Evolutionary conservation across 2,329 filamentous ascomycete species (phyloP).

Genomic region (Thelonectria discophora): DNA sequence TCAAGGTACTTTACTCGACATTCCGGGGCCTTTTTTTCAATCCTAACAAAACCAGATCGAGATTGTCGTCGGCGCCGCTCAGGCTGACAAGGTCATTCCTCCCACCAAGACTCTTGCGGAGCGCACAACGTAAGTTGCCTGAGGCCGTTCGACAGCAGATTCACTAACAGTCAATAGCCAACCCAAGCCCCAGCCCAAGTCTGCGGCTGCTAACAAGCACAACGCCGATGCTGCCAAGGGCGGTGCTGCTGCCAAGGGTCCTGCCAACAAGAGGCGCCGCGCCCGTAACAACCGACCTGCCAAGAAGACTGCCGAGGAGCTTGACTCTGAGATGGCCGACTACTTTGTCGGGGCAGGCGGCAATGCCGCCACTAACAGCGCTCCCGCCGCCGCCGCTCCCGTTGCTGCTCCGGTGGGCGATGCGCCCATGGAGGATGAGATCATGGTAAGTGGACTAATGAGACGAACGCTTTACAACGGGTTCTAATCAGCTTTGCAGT

Average conservation of each 20-base stretch:
- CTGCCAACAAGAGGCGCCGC: conserved; percentile 63
- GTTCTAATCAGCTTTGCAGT: conserved; percentile 31
- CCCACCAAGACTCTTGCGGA: conserved; percentile 79
- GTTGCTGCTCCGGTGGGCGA: conserved; percentile 61
- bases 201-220: conserved; percentile 78
- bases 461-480: neutral
- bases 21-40: neutral
- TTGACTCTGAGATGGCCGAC: conserved; percentile 97
- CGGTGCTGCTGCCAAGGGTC: conserved; percentile 55
- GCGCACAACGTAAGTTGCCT: conserved; percentile 72
- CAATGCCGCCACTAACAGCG: conserved; percentile 53
- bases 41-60: conserved; percentile 72
- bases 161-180: conserved; percentile 41
- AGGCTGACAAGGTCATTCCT: conserved; percentile 72
- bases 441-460: conserved; percentile 52
- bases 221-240: conserved; percentile 58
- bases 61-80: conserved; percentile 82
- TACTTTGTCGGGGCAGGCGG: conserved; percentile 73
- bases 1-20: conserved; percentile 72
- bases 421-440: conserved; percentile 74
- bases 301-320: conserved; percentile 93
- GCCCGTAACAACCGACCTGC: conserved; percentile 68
- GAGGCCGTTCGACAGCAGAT: neutral
- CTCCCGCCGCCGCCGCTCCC: conserved; percentile 57
- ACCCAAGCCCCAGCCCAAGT: conserved; percentile 72